phyloP scores from a whole-genome alignment of 1,284 basidiomycete genomes.

The Anthracocystis panici-leucophaei region DNA sequence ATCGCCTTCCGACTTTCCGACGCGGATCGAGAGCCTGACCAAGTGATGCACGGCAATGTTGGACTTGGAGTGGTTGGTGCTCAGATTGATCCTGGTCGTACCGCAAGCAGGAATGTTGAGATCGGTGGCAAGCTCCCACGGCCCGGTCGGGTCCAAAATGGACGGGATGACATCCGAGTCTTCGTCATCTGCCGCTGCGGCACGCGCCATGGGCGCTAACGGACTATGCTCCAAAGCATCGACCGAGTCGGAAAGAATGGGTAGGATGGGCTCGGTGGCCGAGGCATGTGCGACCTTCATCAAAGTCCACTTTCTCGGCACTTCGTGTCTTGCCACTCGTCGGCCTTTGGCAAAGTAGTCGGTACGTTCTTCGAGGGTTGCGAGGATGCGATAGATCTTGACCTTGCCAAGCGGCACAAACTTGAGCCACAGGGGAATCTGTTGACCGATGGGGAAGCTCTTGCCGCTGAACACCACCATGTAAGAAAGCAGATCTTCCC shows the following conservation, averaged over 20 bases:
- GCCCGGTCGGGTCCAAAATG: conserved; percentile 73
- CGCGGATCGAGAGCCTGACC: conserved; percentile 85
- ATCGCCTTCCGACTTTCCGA: conserved; percentile 74
- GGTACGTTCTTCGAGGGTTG: conserved; percentile 81
- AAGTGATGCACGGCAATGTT: conserved; percentile 84
- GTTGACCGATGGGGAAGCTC: conserved; percentile 76
- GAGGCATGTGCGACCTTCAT: conserved; percentile 75
- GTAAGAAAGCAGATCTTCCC: conserved; percentile 91
- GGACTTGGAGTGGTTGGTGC: conserved; percentile 83
- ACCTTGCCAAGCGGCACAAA: conserved; percentile 86
- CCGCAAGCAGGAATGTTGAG: conserved; percentile 63
- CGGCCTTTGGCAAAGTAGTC: conserved; percentile 70
- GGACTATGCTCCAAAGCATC: conserved; percentile 71
- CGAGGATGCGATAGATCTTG: conserved; percentile 81
- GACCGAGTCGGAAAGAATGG: conserved; percentile 74
- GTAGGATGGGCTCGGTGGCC: conserved; percentile 76
- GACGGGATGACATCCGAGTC: conserved; percentile 57
- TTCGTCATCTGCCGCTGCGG: conserved; percentile 53
- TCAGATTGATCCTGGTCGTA: conserved; percentile 77
- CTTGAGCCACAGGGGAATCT: conserved; percentile 83
- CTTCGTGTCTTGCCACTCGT: conserved; percentile 82
- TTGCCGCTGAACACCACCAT: conserved; percentile 82
- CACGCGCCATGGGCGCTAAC: conserved; percentile 67
- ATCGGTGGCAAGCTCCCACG: conserved; percentile 73
- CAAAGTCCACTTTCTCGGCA: conserved; percentile 77